Evolutionary conservation across 495 filamentous ascomycete genomes (phyloP).

Genomic region (Entonaema liquescens): DNA sequence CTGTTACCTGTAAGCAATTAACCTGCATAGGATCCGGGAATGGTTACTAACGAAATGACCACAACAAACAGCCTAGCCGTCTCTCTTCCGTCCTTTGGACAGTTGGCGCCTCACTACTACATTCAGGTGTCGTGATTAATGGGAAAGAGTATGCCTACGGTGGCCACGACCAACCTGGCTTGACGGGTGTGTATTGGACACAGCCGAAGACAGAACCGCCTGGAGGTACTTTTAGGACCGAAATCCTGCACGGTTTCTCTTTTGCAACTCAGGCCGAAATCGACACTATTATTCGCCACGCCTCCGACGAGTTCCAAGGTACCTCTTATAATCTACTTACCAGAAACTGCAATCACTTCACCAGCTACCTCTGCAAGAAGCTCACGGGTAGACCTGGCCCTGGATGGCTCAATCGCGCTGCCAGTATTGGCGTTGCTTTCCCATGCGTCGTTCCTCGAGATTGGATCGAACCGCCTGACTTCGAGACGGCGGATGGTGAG

Average conservation of each 20-base stretch:
- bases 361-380: conserved; percentile 69
- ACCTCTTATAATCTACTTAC: conserved; percentile 78
- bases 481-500: conserved; percentile 74
- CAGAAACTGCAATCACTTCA: conserved; percentile 87
- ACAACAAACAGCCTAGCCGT: conserved; percentile 64
- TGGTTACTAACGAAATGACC: conserved; percentile 18
- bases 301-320: conserved; percentile 72
- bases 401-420: conserved; percentile 79
- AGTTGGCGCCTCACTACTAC: conserved; percentile 74
- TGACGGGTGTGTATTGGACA: conserved; percentile 83
- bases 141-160: conserved; percentile 82
- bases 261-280: conserved; percentile 70
- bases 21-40: background rate
- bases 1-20: conserved; percentile 67
- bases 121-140: conserved; percentile 81
- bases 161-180: conserved; percentile 71
- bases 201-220: conserved; percentile 71
- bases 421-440: conserved; percentile 75
- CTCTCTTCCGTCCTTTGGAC: conserved; percentile 75
- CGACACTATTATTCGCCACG: conserved; percentile 69
- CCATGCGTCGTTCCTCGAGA: conserved; percentile 82
- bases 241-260: conserved; percentile 77
- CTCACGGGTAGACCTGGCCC: conserved; percentile 72
- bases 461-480: conserved; percentile 80
- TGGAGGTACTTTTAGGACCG: conserved; percentile 73